Conservation (phyloP, 1,139 yeast species). For the Taiozyma sp. region DNA sequence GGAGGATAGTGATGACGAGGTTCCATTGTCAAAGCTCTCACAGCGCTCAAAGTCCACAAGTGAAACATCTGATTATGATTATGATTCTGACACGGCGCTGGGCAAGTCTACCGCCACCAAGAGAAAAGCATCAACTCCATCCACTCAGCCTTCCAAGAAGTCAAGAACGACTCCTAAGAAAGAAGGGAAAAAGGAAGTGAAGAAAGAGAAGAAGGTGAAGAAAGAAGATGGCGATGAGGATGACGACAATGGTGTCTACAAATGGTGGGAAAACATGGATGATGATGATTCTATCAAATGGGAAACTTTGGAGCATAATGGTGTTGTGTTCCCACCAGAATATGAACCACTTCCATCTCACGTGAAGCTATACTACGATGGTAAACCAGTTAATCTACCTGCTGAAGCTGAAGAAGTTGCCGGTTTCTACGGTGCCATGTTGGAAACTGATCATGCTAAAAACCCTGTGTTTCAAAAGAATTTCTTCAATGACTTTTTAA, state of each 20-base stretch:
- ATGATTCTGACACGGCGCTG: slow-evolving; percentile 17
- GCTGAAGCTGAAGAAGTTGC: slow-evolving; percentile 93
- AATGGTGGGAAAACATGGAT: slow-evolving; percentile 84
- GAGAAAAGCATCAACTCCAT: slow-evolving; percentile 1
- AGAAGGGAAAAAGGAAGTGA: slow-evolving; percentile 2
- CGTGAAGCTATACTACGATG: slow-evolving; percentile 73
- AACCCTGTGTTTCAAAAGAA: slow-evolving; percentile 85
- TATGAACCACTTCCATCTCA: slow-evolving; percentile 84
- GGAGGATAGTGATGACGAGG: slow-evolving; percentile 19
- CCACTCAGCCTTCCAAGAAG: slow-evolving; percentile 3
- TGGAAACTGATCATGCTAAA: slow-evolving; percentile 84
- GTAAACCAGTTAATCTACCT: slow-evolving; percentile 69
- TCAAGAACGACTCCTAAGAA: slow-evolving; percentile 1
- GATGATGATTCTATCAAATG: slow-evolving; percentile 80
- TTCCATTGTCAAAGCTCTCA: slow-evolving; percentile 16
- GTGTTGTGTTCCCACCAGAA: slow-evolving; percentile 90
- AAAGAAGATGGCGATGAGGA: slow-evolving; percentile 13
- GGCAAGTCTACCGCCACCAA: slow-evolving; percentile 5
- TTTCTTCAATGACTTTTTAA: slow-evolving; percentile 73
- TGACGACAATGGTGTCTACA: slow-evolving; percentile 50
- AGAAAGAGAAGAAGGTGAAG: slow-evolving; percentile 2
- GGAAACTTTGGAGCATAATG: slow-evolving; percentile 82
- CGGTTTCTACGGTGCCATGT: slow-evolving; percentile 86
- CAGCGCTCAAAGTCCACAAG: slow-evolving; percentile 7
- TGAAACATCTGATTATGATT: slow-evolving; percentile 15